Conservation (phyloP, 2,329 filamentous ascomycete species). For the Calonectria pseudoreteaudii region DNA sequence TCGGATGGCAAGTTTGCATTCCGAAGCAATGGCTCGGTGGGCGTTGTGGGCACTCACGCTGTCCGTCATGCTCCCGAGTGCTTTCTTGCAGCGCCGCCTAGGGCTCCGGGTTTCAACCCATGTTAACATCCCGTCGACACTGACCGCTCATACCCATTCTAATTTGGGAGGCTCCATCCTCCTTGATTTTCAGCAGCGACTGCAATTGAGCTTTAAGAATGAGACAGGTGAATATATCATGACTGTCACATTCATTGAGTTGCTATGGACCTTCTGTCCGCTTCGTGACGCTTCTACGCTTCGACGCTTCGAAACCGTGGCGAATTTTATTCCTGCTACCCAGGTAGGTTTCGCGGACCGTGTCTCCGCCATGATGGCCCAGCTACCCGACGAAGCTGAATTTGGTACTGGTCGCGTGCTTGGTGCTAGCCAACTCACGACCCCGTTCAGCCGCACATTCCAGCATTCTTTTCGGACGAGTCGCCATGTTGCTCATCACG, state of each 20-base stretch:
- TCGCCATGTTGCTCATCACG: slow-evolving; percentile 2
- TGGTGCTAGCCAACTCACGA: slow-evolving; percentile 4
- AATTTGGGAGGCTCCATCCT: not conserved
- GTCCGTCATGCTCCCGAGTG: slow-evolving; percentile 11
- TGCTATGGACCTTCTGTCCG: not conserved
- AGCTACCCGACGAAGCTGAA: slow-evolving; percentile 15
- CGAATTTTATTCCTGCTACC: not conserved
- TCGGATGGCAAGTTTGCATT: slow-evolving; percentile 37
- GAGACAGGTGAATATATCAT: not conserved
- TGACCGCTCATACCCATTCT: slow-evolving; percentile 11
- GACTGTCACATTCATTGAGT: not conserved
- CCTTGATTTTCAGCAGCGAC: not conserved
- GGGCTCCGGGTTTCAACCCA: slow-evolving; percentile 28
- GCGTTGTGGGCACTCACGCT: slow-evolving; percentile 21
- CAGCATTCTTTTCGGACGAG: not conserved
- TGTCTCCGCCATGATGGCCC: not conserved
- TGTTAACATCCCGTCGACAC: slow-evolving; percentile 14
- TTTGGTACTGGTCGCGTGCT: not conserved
- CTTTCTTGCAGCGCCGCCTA: slow-evolving; percentile 32
- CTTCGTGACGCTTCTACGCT: not conserved
- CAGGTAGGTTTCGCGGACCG: not conserved
- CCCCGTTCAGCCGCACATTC: slow-evolving; percentile 2
- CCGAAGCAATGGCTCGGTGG: slow-evolving; percentile 41
- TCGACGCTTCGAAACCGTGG: not conserved
- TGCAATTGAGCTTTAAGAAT: not conserved